These are phyloP conservation scores for Parascedosporium putredinis DNA, from an alignment of 2,329 filamentous ascomycete species.

Conservation along the genomic window DNA sequence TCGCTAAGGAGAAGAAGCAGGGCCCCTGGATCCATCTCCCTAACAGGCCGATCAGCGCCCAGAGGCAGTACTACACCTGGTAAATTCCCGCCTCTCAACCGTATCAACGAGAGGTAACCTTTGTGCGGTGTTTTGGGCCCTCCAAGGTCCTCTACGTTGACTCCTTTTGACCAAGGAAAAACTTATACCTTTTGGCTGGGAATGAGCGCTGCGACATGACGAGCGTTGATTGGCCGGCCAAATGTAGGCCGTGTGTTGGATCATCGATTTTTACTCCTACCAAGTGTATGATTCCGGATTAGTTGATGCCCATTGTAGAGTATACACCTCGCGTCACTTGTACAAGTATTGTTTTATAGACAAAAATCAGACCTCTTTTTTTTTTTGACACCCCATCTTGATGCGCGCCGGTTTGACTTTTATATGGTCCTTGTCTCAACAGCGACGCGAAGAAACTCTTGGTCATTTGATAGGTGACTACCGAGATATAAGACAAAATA, in stretches of 20 bases:
- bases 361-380: neutral
- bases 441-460: too few species aligned
- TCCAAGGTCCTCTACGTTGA: too few species aligned
- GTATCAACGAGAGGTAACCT: neutral
- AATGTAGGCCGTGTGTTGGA: neutral
- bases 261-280: neutral
- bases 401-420: neutral
- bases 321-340: conserved; percentile 1
- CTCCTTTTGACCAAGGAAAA: too few species aligned
- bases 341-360: conserved; percentile 5
- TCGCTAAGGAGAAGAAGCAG: conserved; percentile 62
- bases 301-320: conserved; percentile 1
- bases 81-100: conserved; percentile 40
- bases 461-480: too few species aligned
- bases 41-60: conserved; percentile 71
- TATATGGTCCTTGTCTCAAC: too few species aligned
- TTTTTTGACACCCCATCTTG: neutral
- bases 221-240: too few species aligned
- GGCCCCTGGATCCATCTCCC: conserved; percentile 84
- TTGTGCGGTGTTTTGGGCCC: too few species aligned
- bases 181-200: too few species aligned
- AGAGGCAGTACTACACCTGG: conserved; percentile 89
- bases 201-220: too few species aligned
- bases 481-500: too few species aligned
- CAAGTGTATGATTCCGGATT: neutral